Evolutionary conservation across 306 rosid species (phyloP), one percentile per base, ranked within the genome.

Genomic region (Medicago arabica): DNA sequence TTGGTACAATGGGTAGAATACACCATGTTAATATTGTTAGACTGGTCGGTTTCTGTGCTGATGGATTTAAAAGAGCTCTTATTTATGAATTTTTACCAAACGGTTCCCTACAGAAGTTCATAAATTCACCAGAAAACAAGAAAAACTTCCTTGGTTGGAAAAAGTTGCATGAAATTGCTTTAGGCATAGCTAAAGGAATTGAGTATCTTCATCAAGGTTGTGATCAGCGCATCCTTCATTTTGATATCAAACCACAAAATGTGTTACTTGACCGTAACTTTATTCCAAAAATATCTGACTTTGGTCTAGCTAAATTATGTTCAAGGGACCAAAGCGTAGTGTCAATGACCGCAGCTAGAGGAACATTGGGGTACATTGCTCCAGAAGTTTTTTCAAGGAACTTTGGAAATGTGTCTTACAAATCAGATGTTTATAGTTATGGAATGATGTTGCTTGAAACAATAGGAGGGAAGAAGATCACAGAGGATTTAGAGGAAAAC

Each of bases 231-330:
- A 71, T 71, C 6, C 50, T 71, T 6, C 76, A 71, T 71, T 71
- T 71, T 4, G 76, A 71, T 59, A 71, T 71, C 49, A 71, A 71
- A 5, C 75, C 75, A 16, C 75, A 71, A 18, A 71, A 71, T 5
- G 47, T 71, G 47, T 11, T 71, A 5, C 36, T 71, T 1, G 66
- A 71, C 47, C 54, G 55, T 8, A 54, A 54, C 7, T 71, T 71
- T 28, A 28, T 5, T 38, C 76, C 76, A 4, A 85, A 81, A 47
- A 85, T 85, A 1, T 50, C 57, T 10, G 82, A 85, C 57, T 85
- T 85, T 44, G 88, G 88, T 13, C 76, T 78, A 1, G 85, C 83
- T n/a, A 81, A 78, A 57, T 71, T 85, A 8, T 81, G 85, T 21
- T 41, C 76, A 1, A 62, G 75, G n/a, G 67, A 75, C 2, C 69